phyloP scores from a whole-genome alignment of 805 yeast genomes.

The Barnettozyma sucrosica region DNA sequence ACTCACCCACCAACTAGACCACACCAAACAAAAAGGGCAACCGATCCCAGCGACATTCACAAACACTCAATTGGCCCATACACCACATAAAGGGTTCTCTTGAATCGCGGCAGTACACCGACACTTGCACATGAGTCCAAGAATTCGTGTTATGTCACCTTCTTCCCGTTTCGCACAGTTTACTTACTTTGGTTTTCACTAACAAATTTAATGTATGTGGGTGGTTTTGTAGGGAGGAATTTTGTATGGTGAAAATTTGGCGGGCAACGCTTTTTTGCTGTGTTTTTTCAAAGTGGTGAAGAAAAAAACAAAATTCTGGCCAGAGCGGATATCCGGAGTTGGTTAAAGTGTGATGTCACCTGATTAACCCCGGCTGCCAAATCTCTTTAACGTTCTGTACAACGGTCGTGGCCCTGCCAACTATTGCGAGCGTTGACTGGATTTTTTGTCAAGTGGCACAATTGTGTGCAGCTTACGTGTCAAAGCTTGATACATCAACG shows the following conservation, averaged over 20 bases:
- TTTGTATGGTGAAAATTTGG: neutral
- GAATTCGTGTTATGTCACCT: neutral
- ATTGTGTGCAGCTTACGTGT: too few relatives aligned
- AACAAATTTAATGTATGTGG: constrained; percentile 3
- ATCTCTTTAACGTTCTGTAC: too few relatives aligned
- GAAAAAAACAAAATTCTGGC: neutral
- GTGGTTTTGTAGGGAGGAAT: neutral
- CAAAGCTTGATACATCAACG: too few relatives aligned
- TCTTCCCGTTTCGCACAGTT: neutral
- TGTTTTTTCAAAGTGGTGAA: constrained; percentile 1
- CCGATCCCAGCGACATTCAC: neutral
- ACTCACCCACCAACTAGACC: neutral
- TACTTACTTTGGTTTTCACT: constrained; percentile 10
- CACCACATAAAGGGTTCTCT: neutral
- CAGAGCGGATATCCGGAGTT: neutral
- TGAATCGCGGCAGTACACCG: neutral
- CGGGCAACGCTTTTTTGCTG: neutral
- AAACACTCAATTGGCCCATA: neutral
- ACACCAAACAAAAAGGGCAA: neutral
- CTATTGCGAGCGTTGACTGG: too few relatives aligned
- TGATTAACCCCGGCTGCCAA: neutral
- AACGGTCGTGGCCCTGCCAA: too few relatives aligned
- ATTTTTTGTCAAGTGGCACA: too few relatives aligned
- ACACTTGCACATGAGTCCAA: neutral
- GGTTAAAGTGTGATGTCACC: neutral